These are phyloP conservation scores for Blastocrithidia nonstop DNA, from an alignment of 208 protist genomes.

Conservation along the genomic window DNA sequence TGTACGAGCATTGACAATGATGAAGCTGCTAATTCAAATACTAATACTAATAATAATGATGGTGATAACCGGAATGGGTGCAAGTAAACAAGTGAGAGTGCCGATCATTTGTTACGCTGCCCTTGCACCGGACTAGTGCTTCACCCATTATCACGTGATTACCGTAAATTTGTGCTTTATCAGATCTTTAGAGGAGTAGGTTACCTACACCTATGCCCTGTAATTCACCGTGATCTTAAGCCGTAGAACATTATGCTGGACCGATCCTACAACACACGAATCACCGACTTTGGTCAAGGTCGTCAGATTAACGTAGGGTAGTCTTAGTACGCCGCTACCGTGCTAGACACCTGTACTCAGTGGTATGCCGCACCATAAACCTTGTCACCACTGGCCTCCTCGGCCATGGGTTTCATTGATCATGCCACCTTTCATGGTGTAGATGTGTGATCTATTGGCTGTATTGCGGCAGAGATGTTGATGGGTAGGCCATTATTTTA, in stretches of 20 bases:
- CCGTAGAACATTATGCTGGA: constrained; percentile 86
- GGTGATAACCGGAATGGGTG: not conserved
- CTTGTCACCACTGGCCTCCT: constrained; percentile 71
- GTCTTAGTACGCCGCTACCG: constrained; percentile 27
- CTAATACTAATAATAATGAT: too few species aligned
- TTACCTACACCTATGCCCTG: constrained; percentile 81
- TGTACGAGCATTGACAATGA: too few species aligned
- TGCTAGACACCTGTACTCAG: constrained; percentile 76
- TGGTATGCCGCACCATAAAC: constrained; percentile 98
- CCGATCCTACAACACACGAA: constrained; percentile 79
- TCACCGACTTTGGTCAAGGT: constrained; percentile 96
- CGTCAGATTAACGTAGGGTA: constrained; percentile 47
- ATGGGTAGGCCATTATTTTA: constrained; percentile 65
- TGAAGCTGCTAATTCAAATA: too few species aligned
- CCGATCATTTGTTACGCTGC: constrained; percentile 7
- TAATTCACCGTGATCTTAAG: constrained; percentile 90
- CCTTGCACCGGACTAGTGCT: constrained; percentile 24
- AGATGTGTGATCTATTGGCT: constrained; percentile 87
- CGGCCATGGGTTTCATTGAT: constrained; percentile 57
- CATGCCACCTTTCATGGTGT: constrained; percentile 51
- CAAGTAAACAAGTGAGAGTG: not conserved
- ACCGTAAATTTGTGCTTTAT: constrained; percentile 95
- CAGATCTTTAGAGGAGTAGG: constrained; percentile 92
- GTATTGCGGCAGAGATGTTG: constrained; percentile 85
- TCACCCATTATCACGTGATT: constrained; percentile 90